phyloP scores from a whole-genome alignment of 139 green algal genomes.

The Parachlorella kessleri region DNA sequence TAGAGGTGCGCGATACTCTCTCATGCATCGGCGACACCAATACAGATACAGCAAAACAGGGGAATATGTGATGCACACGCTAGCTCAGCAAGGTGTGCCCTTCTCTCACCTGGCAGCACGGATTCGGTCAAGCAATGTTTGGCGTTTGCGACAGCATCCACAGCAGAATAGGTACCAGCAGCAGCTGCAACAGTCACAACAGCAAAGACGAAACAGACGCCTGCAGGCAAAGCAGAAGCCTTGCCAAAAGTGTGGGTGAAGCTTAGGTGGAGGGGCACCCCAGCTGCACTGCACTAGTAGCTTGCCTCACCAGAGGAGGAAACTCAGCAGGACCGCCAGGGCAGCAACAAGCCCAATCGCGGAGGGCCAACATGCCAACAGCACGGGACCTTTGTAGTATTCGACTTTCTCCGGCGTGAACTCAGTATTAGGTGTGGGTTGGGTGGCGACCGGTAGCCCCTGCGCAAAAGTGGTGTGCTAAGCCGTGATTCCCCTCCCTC shows the following conservation, averaged over 20 bases:
- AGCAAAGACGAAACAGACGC: background rate
- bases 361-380: conserved; percentile 10
- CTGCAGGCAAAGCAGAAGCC: too few relatives aligned
- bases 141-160: background rate
- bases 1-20: background rate
- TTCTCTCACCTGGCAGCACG: too few relatives aligned
- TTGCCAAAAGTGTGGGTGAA: too few relatives aligned
- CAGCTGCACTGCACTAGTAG: too few relatives aligned
- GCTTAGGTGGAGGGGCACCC: too few relatives aligned
- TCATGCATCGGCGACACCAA: background rate
- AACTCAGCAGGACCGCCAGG: conserved; percentile 1
- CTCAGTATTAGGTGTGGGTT: background rate
- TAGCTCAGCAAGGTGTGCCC: too few relatives aligned
- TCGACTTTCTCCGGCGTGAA: conserved; percentile 1
- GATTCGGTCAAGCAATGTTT: too few relatives aligned
- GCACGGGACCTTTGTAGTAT: conserved; percentile 12
- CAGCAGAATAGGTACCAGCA: conserved; percentile 21
- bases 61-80: too few relatives aligned
- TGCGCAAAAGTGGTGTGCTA: background rate
- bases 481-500: background rate
- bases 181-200: background rate
- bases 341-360: background rate
- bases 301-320: conserved; percentile 29
- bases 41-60: too few relatives aligned
- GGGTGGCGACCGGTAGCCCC: conserved; percentile 9